Percentiles rank a stretch among this genome's conserved stretches.
phyloP scores from a whole-genome alignment of 768 basidiomycete genomes.

The Leccinum incarnatum region DNA sequence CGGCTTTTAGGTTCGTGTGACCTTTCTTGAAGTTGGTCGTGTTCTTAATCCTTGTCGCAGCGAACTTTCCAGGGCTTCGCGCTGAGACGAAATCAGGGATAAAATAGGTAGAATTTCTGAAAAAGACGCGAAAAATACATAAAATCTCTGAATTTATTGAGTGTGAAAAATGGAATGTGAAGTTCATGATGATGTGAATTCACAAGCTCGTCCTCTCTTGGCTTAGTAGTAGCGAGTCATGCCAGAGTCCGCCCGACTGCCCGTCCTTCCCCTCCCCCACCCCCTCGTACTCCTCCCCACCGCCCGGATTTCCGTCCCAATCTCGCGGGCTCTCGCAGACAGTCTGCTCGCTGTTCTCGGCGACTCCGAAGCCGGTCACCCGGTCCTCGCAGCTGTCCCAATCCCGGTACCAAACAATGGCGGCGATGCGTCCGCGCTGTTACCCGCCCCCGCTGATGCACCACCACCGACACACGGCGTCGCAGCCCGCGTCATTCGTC shows the following conservation, averaged over 20 bases:
- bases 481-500: slow-evolving; percentile 66
- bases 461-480: slow-evolving; percentile 58
- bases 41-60: slow-evolving; percentile 29
- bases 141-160: slow-evolving; percentile 26
- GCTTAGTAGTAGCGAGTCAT: slow-evolving; percentile 11
- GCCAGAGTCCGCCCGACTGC: slow-evolving; percentile 44
- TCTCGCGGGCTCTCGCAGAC: slow-evolving; percentile 60
- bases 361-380: slow-evolving; percentile 59
- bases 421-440: slow-evolving; percentile 4
- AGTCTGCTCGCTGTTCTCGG: slow-evolving; percentile 65
- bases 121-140: slow-evolving; percentile 56
- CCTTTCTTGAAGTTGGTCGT: neutral
- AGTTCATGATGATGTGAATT: neutral
- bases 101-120: slow-evolving; percentile 70
- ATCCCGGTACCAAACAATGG: slow-evolving; percentile 31
- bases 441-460: slow-evolving; percentile 2
- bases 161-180: slow-evolving; percentile 3
- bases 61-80: slow-evolving; percentile 40
- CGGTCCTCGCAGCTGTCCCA: slow-evolving; percentile 68
- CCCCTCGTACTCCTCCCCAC: slow-evolving; percentile 77
- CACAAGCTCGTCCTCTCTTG: neutral
- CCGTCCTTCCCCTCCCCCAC: slow-evolving; percentile 65
- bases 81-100: slow-evolving; percentile 15
- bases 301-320: slow-evolving; percentile 63
- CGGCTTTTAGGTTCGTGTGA: slow-evolving; percentile 69